Conservation (phyloP, 2,329 filamentous ascomycete genomes). For the Ceratocystis ficicola region DNA sequence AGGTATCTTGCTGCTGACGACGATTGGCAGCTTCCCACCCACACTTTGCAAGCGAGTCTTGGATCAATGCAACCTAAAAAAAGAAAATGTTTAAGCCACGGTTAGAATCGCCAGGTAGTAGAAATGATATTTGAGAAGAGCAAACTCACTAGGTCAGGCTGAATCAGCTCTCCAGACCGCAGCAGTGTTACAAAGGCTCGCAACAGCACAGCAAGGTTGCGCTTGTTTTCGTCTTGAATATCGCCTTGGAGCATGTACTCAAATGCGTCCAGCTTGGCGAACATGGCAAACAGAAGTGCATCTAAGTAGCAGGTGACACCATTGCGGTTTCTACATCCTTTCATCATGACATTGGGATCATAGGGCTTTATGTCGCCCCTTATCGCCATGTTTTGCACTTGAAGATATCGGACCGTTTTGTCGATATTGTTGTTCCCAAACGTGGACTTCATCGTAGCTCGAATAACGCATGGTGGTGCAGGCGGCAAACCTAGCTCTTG, state of each 20-base stretch:
- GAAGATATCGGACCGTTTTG: constrained; percentile 62
- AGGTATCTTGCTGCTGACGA: constrained; percentile 83
- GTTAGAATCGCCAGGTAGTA: not conserved
- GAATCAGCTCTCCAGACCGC: constrained; percentile 71
- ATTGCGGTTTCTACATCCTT: constrained; percentile 75
- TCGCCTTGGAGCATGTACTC: constrained; percentile 81
- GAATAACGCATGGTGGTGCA: constrained; percentile 45
- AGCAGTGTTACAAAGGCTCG: constrained; percentile 90
- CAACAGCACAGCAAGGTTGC: constrained; percentile 63
- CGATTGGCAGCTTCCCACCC: constrained; percentile 74
- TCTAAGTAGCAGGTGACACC: constrained; percentile 93
- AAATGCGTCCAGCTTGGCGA: constrained; percentile 77
- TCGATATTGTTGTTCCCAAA: constrained; percentile 59
- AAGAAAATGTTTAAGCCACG: not conserved
- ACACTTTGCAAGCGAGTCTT: constrained; percentile 69
- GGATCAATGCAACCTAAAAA: constrained; percentile 62
- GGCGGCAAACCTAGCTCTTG: constrained; percentile 35
- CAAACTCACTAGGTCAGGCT: constrained; percentile 60
- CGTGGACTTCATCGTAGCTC: constrained; percentile 44
- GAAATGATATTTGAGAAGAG: not conserved
- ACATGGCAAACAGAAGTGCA: constrained; percentile 88
- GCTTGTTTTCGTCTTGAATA: constrained; percentile 56
- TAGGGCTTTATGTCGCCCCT: constrained; percentile 67
- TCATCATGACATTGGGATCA: constrained; percentile 56
- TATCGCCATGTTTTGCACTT: constrained; percentile 68